These are phyloP conservation scores for Bruguiera sexangula DNA, from an alignment of 345 rosid species.

Conservation along the genomic window DNA sequence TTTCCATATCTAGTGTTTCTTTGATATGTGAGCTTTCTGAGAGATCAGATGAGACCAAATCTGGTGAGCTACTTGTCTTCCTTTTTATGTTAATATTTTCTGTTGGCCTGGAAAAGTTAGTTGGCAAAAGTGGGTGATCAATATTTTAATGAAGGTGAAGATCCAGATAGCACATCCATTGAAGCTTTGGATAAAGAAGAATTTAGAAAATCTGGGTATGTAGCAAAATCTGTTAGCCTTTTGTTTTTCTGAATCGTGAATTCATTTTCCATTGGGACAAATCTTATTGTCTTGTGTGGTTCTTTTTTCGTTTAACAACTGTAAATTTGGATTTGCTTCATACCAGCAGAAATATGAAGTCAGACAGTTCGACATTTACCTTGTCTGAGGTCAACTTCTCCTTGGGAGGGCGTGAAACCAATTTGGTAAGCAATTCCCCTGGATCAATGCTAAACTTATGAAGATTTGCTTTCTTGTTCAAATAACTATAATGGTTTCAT, in stretches of 20 bases:
- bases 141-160: constrained; percentile 31
- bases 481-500: neutral
- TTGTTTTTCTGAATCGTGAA: neutral
- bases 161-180: constrained; percentile 42
- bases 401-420: constrained; percentile 60
- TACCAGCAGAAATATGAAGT: constrained; percentile 49
- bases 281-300: neutral
- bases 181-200: constrained; percentile 43
- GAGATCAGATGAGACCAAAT: constrained; percentile 50
- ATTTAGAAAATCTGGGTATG: constrained; percentile 41
- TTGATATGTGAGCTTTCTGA: constrained; percentile 71
- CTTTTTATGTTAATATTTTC: constrained; percentile 20
- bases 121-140: constrained; percentile 2
- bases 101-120: constrained; percentile 1
- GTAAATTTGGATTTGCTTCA: constrained; percentile 22
- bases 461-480: constrained; percentile 3
- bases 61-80: constrained; percentile 45
- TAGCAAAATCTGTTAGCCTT: neutral
- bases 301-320: constrained; percentile 5
- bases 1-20: constrained; percentile 64
- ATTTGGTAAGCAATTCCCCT: constrained; percentile 50
- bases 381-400: constrained; percentile 64
- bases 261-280: constrained; percentile 8
- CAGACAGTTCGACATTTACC: constrained; percentile 46
- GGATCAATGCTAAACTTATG: constrained; percentile 9